Evolutionary conservation across 352 stramenopile species (phyloP), one percentile per base, ranked within the genome.

Genomic region (Phytophthora rubi): DNA sequence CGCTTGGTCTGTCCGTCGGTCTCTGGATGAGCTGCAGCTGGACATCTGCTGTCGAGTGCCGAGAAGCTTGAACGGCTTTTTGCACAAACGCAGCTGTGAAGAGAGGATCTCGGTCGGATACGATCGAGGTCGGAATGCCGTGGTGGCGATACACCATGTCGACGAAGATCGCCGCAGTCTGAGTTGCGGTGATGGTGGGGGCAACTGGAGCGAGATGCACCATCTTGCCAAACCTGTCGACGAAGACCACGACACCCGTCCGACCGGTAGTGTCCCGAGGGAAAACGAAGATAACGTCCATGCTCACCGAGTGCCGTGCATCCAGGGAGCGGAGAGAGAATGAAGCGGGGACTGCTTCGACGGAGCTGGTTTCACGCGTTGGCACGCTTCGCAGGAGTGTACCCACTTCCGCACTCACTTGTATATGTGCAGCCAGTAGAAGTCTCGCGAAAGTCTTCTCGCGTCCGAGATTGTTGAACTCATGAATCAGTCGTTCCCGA

Each of bases 401-500:
- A 53, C 47, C 7, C 44, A 78, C 1, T 45, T 53, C 6, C 65
- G 53, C 0, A 78, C 57, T 53, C 59, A 71, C 42, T 77, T 79
- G 62, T 79, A 74, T 47, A 69, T 39, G 44, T 70, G 61, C 3
- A 71, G 23, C 67, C 66, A 77, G 21, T 59, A 66, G 48, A 70
- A 76, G 48, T 69, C 18, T n/a, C 21, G 47, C 21, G 16, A 58
- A 77, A 0, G 58, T 77, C 51, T 78, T 79, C 54, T 77, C 67
- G 18, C 58, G 53, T 1, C 56, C 70, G 0, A 76, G 21, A 33
- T 79, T 62, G 47, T 77, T 53, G 9, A 55, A 66, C 51, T 79
- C 58, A 35, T 70, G 51, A 0, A 72, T 2, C 23, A 26, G 23
- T 26, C 23, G 30, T 76, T 51, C 1, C 58, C 23, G 23, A 26